These are phyloP conservation scores for Parasitella parasitica DNA, from an alignment of 371 early-diverging fungal species.

Conservation along the genomic window DNA sequence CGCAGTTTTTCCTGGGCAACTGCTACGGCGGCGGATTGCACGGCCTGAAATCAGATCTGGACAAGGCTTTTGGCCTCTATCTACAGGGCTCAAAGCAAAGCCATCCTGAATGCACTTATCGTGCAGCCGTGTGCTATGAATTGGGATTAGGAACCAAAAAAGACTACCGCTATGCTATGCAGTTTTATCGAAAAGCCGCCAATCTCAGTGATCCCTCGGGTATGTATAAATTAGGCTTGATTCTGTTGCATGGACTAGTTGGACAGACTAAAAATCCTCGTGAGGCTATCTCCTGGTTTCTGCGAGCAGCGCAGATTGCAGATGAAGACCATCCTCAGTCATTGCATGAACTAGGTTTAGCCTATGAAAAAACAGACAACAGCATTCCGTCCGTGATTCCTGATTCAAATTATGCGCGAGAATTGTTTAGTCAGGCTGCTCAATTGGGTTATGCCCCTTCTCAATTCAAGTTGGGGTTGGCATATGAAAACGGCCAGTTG, in stretches of 20 bases:
- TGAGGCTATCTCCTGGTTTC: conserved; percentile 91
- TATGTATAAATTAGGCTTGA: conserved; percentile 94
- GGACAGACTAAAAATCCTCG: conserved; percentile 71
- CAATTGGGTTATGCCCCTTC: conserved; percentile 91
- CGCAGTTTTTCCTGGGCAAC: conserved; percentile 89
- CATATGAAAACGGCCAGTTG: conserved; percentile 91
- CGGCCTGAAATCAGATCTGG: conserved; percentile 77
- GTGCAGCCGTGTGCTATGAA: conserved; percentile 95
- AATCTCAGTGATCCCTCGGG: conserved; percentile 88
- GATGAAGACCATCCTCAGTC: conserved; percentile 91
- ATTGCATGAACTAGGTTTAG: conserved; percentile 86
- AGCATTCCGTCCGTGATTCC: conserved; percentile 67
- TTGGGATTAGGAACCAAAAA: conserved; percentile 89
- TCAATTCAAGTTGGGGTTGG: conserved; percentile 87
- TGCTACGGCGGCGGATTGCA: conserved; percentile 76
- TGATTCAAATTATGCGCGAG: conserved; percentile 83
- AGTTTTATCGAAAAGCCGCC: conserved; percentile 94
- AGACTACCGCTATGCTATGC: conserved; percentile 82
- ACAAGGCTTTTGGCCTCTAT: conserved; percentile 88
- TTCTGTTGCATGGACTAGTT: conserved; percentile 75
- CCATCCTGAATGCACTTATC: conserved; percentile 91
- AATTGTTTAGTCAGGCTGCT: conserved; percentile 88
- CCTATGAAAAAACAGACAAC: conserved; percentile 59
- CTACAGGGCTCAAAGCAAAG: conserved; percentile 89
- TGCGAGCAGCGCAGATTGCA: conserved; percentile 84